phyloP scores from a whole-genome alignment of 2,329 filamentous ascomycete species.

The Fusarium sp. region DNA sequence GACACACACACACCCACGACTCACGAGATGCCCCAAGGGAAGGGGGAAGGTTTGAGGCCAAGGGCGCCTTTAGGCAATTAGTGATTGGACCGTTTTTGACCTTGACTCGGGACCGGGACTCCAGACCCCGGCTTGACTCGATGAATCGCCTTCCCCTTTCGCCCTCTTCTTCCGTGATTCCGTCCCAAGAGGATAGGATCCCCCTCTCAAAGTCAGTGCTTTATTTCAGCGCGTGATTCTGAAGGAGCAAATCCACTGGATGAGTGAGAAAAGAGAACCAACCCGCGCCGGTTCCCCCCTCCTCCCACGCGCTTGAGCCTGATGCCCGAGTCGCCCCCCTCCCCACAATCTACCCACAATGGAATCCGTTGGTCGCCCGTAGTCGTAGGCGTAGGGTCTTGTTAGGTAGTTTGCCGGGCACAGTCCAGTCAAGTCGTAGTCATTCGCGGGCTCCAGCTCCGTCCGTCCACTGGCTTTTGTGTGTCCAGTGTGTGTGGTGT shows the following conservation, averaged over 20 bases:
- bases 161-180: not conserved
- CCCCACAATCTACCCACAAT: slow-evolving; percentile 35
- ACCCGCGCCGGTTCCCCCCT: slow-evolving; percentile 8
- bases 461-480: slow-evolving; percentile 7
- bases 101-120: not conserved
- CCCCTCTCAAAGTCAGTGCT: not conserved
- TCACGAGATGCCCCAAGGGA: not conserved
- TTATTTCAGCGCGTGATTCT: slow-evolving; percentile 11
- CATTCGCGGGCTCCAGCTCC: slow-evolving; percentile 33
- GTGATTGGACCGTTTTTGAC: slow-evolving; percentile 13
- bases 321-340: slow-evolving; percentile 25
- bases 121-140: not conserved
- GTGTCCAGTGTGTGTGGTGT: slow-evolving; percentile 19
- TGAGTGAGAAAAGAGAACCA: not conserved
- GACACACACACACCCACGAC: not conserved
- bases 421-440: slow-evolving; percentile 15
- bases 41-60: not conserved
- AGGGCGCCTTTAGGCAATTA: not conserved
- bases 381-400: not conserved
- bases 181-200: not conserved
- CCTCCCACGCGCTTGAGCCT: not conserved
- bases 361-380: slow-evolving; percentile 26
- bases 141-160: slow-evolving; percentile 15
- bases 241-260: slow-evolving; percentile 12
- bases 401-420: slow-evolving; percentile 1